Evolutionary conservation across 1,284 basidiomycete species (phyloP).

Genomic region (Puccinia brachypodii): DNA sequence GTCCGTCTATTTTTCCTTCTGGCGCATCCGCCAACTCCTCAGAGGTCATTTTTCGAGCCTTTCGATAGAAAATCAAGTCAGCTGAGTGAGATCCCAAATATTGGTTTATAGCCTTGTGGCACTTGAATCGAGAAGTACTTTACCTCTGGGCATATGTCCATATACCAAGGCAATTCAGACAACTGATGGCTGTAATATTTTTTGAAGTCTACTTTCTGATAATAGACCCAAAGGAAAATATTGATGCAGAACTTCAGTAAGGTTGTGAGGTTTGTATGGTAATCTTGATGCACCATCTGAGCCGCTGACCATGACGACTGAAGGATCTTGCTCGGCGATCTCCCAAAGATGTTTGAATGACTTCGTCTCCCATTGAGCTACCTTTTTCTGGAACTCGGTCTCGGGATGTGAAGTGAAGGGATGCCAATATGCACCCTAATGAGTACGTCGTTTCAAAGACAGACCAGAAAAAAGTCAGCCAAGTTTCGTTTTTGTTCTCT

Average conservation of each 20-base stretch:
- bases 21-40: constrained; percentile 18
- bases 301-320: constrained; percentile 30
- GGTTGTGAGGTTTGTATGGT: neutral
- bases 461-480: neutral
- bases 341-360: constrained; percentile 35
- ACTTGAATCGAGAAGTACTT: neutral
- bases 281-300: neutral
- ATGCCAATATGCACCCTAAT: constrained; percentile 34
- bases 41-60: constrained; percentile 14
- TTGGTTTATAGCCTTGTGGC: neutral
- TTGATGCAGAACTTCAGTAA: neutral
- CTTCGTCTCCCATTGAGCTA: constrained; percentile 21
- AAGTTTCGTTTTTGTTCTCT: neutral
- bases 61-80: neutral
- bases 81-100: neutral
- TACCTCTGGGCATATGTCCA: constrained; percentile 33
- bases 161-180: constrained; percentile 35
- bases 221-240: neutral
- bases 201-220: constrained; percentile 16
- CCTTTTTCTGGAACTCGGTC: constrained; percentile 1
- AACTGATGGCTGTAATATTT: constrained; percentile 28
- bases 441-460: neutral
- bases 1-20: constrained; percentile 5
- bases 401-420: constrained; percentile 10
- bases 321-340: constrained; percentile 21